Evolutionary conservation across 2,329 filamentous ascomycete species (phyloP).

Genomic region (Fusarium hainanense): DNA sequence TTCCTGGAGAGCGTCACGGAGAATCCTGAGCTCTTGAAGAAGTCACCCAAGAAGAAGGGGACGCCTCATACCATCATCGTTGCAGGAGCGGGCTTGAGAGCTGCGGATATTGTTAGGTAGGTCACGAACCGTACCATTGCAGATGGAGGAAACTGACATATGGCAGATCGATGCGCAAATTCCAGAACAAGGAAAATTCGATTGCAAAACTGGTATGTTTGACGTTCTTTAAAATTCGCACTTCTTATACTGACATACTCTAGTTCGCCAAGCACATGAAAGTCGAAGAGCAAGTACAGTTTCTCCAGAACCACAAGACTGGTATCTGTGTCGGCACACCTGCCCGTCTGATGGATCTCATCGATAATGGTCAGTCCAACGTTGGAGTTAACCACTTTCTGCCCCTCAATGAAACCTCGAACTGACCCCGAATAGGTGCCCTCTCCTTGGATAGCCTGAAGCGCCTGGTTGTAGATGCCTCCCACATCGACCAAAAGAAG

Average conservation of each 20-base stretch:
- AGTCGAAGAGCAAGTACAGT: constrained; percentile 83
- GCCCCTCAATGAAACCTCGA: background rate
- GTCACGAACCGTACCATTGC: constrained; percentile 6
- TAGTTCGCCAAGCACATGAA: constrained; percentile 98
- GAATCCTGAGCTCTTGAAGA: constrained; percentile 68
- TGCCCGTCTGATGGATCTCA: constrained; percentile 80
- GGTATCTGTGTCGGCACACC: constrained; percentile 94
- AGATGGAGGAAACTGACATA: constrained; percentile 27
- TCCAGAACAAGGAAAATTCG: constrained; percentile 79
- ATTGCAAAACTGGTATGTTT: constrained; percentile 80
- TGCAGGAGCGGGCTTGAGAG: constrained; percentile 84
- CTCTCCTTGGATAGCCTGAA: constrained; percentile 77
- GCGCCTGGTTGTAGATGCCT: constrained; percentile 88
- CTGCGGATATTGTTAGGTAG: constrained; percentile 83
- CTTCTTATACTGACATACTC: background rate
- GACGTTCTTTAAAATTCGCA: background rate
- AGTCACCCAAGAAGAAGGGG: constrained; percentile 75
- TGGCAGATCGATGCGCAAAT: constrained; percentile 75
- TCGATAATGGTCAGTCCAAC: constrained; percentile 76
- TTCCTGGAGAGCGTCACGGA: constrained; percentile 78
- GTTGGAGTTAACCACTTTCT: background rate
- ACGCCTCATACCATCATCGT: constrained; percentile 89
- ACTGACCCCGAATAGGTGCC: constrained; percentile 59
- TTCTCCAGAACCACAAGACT: constrained; percentile 75
- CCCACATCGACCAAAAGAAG: constrained; percentile 95